phyloP scores from a whole-genome alignment of 2,329 filamentous ascomycete genomes.

The Cladorrhinum sp. region DNA sequence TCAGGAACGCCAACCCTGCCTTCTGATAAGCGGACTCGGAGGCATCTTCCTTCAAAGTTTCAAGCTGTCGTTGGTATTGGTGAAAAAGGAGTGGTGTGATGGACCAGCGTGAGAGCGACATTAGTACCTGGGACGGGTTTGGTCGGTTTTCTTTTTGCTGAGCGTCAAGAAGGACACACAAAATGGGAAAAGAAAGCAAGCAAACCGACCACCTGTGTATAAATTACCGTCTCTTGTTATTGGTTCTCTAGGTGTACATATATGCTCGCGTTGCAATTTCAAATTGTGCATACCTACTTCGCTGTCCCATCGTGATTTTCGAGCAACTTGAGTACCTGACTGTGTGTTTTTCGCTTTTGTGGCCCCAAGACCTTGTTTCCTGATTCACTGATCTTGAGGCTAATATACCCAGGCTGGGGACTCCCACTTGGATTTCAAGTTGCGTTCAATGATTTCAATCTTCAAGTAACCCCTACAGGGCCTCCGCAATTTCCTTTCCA shows the following conservation, averaged over 20 bases:
- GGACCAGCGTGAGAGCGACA: background rate
- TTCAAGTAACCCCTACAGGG: too few species aligned
- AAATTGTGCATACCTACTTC: too few species aligned
- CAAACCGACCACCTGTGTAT: background rate
- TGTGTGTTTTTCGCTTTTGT: too few species aligned
- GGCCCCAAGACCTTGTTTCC: too few species aligned
- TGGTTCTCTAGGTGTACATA: background rate
- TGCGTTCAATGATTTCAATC: too few species aligned
- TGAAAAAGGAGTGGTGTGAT: background rate
- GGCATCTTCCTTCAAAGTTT: too few species aligned
- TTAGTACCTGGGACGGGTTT: background rate
- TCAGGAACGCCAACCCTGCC: constrained; percentile 44
- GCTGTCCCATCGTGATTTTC: background rate
- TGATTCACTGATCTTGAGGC: too few species aligned
- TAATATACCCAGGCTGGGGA: too few species aligned
- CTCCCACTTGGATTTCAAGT: too few species aligned
- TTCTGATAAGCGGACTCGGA: constrained; percentile 26
- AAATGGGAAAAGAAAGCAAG: background rate
- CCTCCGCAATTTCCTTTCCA: too few species aligned
- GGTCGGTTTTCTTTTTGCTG: background rate
- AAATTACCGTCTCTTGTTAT: background rate
- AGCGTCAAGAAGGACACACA: background rate
- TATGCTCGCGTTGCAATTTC: background rate
- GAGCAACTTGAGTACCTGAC: too few species aligned
- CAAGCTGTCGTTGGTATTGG: too few species aligned